Evolutionary conservation across 257 asterid genomes (phyloP).

Genomic region (Solanum bulbocastanum): DNA sequence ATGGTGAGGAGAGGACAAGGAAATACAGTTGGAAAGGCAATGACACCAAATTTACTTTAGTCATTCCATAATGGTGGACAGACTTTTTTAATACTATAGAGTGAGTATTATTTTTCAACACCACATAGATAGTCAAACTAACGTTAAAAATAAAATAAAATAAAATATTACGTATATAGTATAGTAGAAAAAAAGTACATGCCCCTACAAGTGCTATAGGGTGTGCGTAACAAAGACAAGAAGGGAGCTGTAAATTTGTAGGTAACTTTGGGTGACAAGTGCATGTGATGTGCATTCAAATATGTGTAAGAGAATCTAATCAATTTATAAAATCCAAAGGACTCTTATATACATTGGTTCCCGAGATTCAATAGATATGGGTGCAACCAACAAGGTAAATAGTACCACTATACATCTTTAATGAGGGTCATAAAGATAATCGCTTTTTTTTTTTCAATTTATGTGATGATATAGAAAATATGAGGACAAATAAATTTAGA

Average conservation of each 20-base stretch:
- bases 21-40: constrained; percentile 27
- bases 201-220: background rate
- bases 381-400: background rate
- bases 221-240: background rate
- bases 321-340: constrained; percentile 14
- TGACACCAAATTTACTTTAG: constrained; percentile 26
- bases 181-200: background rate
- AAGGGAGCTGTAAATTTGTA: background rate
- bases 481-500: too few species aligned
- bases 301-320: constrained; percentile 34
- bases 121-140: constrained; percentile 6
- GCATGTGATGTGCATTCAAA: constrained; percentile 46
- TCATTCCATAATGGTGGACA: constrained; percentile 22
- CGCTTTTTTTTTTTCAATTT: too few species aligned
- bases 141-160: background rate
- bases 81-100: constrained; percentile 1
- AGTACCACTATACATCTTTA: background rate
- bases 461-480: too few species aligned
- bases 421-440: background rate
- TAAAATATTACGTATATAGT: background rate
- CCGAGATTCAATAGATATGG: constrained; percentile 8
- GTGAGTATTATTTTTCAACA: background rate
- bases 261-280: constrained; percentile 25
- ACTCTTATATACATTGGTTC: constrained; percentile 15
- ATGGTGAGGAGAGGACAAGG: constrained; percentile 13